A percentile compares a stretch with the other conserved stretches of the same genome.
These are phyloP conservation scores for Phoma sp. DNA, from an alignment of 2,329 filamentous ascomycete genomes.

Conservation along the genomic window DNA sequence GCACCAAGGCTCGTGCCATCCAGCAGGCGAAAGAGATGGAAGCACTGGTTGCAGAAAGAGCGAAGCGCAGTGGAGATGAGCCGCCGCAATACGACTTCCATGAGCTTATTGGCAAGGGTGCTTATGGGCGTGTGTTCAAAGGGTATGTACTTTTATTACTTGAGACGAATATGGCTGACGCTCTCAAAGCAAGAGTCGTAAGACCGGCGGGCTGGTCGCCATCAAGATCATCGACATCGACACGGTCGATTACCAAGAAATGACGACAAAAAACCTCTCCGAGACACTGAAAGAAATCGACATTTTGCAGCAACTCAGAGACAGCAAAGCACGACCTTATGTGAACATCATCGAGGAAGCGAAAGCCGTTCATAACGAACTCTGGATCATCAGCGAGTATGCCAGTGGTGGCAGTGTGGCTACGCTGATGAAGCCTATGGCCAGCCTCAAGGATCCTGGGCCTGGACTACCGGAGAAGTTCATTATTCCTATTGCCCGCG, in stretches of 20 bases:
- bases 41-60: slow-evolving; percentile 67
- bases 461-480: slow-evolving; percentile 64
- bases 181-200: slow-evolving; percentile 46
- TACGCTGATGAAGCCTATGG: slow-evolving; percentile 63
- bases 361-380: slow-evolving; percentile 76
- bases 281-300: slow-evolving; percentile 69
- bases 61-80: slow-evolving; percentile 65
- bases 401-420: slow-evolving; percentile 83
- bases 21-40: slow-evolving; percentile 78
- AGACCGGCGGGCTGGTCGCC: slow-evolving; percentile 65
- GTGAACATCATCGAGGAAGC: slow-evolving; percentile 84
- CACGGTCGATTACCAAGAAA: slow-evolving; percentile 67
- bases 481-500: slow-evolving; percentile 69
- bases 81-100: slow-evolving; percentile 72
- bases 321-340: slow-evolving; percentile 79
- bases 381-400: slow-evolving; percentile 91
- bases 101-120: slow-evolving; percentile 78
- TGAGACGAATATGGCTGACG: slow-evolving; percentile 24
- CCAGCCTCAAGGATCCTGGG: slow-evolving; percentile 32
- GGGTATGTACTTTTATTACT: slow-evolving; percentile 47
- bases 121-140: slow-evolving; percentile 78
- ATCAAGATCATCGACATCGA: slow-evolving; percentile 88
- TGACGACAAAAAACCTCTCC: slow-evolving; percentile 52
- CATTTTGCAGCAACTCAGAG: slow-evolving; percentile 74
- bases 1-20: slow-evolving; percentile 66